Percentiles rank a stretch among this genome's conserved stretches.
Conservation (phyloP, 106 monocot genomes). For the Allium cepa region DNA sequence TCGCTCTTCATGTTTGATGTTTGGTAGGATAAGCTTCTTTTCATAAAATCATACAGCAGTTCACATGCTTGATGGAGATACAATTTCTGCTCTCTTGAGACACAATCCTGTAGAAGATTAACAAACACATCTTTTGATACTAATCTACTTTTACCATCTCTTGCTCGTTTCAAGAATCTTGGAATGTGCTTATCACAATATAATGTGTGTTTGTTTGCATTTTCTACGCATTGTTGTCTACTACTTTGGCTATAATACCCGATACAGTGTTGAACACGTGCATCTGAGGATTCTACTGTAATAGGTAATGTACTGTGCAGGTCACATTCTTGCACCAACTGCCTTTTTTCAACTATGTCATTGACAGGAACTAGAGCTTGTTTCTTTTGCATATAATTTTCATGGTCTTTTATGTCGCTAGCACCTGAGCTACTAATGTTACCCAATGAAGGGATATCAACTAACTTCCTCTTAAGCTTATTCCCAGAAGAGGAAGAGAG, state of each 20-base stretch:
- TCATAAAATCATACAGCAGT: slow-evolving; percentile 81
- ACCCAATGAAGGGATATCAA: slow-evolving; percentile 9
- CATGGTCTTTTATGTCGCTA: slow-evolving; percentile 7
- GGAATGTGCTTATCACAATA: slow-evolving; percentile 89
- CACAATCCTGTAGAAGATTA: slow-evolving; percentile 46
- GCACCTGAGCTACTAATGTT: slow-evolving; percentile 20
- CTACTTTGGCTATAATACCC: slow-evolving; percentile 34
- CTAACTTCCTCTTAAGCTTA: slow-evolving; percentile 23
- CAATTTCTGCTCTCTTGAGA: slow-evolving; percentile 53
- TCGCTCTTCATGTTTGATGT: slow-evolving; percentile 32
- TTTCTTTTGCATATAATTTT: slow-evolving; percentile 18
- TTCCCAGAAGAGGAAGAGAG: slow-evolving; percentile 9
- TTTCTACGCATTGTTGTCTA: slow-evolving; percentile 44
- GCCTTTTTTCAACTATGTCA: slow-evolving; percentile 51
- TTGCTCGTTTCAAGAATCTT: slow-evolving; percentile 73
- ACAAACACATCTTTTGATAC: slow-evolving; percentile 83
- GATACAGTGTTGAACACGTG: slow-evolving; percentile 46
- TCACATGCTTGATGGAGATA: slow-evolving; percentile 80
- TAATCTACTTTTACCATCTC: slow-evolving; percentile 53
- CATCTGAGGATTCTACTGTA: slow-evolving; percentile 6
- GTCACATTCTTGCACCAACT: slow-evolving; percentile 40
- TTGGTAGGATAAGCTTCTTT: slow-evolving; percentile 47
- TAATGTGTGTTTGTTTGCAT: slow-evolving; percentile 53
- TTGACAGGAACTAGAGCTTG: slow-evolving; percentile 21
- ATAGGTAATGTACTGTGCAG: slow-evolving; percentile 26